Conservation (phyloP, 768 basidiomycete species). For the Trametes sanguinea region DNA sequence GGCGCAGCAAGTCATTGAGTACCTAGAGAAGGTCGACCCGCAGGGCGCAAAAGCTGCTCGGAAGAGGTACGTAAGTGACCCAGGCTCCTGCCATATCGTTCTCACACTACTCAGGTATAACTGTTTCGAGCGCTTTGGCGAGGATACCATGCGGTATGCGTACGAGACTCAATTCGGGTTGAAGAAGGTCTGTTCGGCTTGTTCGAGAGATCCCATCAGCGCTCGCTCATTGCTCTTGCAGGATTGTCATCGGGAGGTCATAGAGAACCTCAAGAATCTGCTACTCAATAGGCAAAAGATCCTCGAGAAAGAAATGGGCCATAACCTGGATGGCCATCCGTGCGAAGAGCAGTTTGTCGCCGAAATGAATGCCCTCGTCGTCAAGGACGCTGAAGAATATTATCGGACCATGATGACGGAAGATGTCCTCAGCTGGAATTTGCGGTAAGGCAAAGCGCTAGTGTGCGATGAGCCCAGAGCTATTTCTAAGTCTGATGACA, state of each 20-base stretch:
- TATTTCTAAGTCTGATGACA: not conserved
- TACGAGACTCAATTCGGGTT: slow-evolving; percentile 29
- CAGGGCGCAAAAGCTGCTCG: slow-evolving; percentile 28
- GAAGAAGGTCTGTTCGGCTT: slow-evolving; percentile 20
- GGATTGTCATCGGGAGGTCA: slow-evolving; percentile 32
- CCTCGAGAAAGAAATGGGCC: slow-evolving; percentile 22
- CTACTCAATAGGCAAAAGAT: slow-evolving; percentile 27
- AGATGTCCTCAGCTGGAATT: slow-evolving; percentile 32
- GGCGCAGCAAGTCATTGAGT: slow-evolving; percentile 29
- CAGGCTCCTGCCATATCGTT: not conserved
- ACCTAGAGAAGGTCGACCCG: slow-evolving; percentile 32
- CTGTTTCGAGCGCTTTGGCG: slow-evolving; percentile 31
- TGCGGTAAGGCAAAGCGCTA: slow-evolving; percentile 18
- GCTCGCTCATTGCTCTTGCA: not conserved
- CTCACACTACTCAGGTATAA: slow-evolving; percentile 23
- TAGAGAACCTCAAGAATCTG: slow-evolving; percentile 27
- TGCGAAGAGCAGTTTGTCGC: slow-evolving; percentile 32
- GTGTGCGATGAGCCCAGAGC: not conserved
- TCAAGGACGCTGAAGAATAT: slow-evolving; percentile 35
- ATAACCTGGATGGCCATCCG: slow-evolving; percentile 19
- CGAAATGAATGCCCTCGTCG: slow-evolving; percentile 35
- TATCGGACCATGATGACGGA: slow-evolving; percentile 33
- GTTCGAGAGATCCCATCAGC: not conserved
- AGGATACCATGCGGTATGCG: slow-evolving; percentile 28
- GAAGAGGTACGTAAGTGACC: slow-evolving; percentile 25